These are phyloP conservation scores for Kitagawia praeruptora DNA, from an alignment of 129 eudicot genomes.

Conservation along the genomic window DNA sequence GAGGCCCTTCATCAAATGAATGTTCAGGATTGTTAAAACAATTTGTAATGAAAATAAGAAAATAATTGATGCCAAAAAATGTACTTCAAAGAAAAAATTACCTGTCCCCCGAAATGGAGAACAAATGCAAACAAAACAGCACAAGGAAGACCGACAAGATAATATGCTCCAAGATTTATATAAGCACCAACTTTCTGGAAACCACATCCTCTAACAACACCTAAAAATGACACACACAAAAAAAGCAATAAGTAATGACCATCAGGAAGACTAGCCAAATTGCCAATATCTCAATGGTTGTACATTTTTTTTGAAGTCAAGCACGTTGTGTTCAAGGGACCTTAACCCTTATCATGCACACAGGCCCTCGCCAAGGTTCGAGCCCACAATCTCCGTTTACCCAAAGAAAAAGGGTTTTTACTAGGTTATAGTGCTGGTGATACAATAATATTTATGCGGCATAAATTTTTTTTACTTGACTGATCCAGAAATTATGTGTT, in stretches of 20 bases:
- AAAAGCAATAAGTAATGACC: not conserved
- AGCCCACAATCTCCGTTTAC: not conserved
- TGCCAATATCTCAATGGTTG: not conserved
- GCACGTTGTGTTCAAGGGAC: not conserved
- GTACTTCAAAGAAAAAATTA: constrained; percentile 5
- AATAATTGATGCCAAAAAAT: not conserved
- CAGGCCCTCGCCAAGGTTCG: too few relatives aligned
- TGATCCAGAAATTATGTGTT: not conserved
- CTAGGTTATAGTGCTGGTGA: not conserved
- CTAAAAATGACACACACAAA: constrained; percentile 8
- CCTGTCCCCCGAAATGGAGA: constrained; percentile 70
- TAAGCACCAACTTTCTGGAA: constrained; percentile 71
- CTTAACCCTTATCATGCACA: not conserved
- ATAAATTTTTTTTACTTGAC: not conserved
- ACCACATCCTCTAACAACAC: constrained; percentile 74
- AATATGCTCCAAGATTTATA: constrained; percentile 72
- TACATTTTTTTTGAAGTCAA: not conserved
- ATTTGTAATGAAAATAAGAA: not conserved
- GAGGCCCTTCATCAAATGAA: constrained; percentile 41
- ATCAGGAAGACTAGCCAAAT: not conserved
- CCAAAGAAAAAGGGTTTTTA: not conserved
- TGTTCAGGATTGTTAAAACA: not conserved
- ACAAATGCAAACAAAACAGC: constrained; percentile 56
- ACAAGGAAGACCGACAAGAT: constrained; percentile 72
- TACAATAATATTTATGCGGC: not conserved